Base-by-base conservation (phyloP, 139 green algal species). In the Chlorella sp. region DNA sequence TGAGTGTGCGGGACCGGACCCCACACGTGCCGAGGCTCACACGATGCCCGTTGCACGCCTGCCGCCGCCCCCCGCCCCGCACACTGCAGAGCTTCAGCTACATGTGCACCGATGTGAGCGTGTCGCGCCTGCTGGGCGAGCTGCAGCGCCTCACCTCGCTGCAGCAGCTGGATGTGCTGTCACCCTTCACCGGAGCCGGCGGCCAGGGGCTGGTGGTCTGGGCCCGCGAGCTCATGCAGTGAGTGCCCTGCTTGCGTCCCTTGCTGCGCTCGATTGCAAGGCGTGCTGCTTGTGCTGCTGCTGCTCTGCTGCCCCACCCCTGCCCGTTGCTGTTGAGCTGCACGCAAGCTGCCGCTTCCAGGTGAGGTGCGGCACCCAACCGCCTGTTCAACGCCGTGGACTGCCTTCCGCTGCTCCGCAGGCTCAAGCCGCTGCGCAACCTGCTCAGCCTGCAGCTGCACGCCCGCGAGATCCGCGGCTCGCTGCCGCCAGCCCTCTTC, bases 361-460 rank as follows among this genome's bases (percentile, higher is more conserved):
- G n/a, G n/a, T n/a, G n/a, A n/a, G n/a, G n/a, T n/a, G n/a, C n/a
- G n/a, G n/a, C n/a, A n/a, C n/a, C n/a, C n/a, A n/a, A n/a, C n/a
- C n/a, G 22, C 65, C 14, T 26, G 4, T 26, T 26, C 17, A 38
- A 16, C 65, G 65, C 65, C 65, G 5, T 73, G 34, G 65, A 41
- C 16, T 34, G 4, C 11, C 32, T n/a, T n/a, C n/a, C n/a, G 34
- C 44, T 64, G 41, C 74, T 48, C 26, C 36, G 76, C 77, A 83
- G 77, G 80, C 80, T 85, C 19, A 85, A 85, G 68, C 80, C 80
- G 67, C 68, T 85, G 68, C 70, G 80, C 67, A 85, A 85, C 80
- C 80, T 85, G 80, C 68, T 76, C 34, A 79, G 64, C 68, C 30
- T 85, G 80, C 80, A 76, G 64, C 80, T 85, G 80, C 51, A 72